phyloP scores from a whole-genome alignment of 2,329 filamentous ascomycete genomes.

The Amauroascus verrucosus region DNA sequence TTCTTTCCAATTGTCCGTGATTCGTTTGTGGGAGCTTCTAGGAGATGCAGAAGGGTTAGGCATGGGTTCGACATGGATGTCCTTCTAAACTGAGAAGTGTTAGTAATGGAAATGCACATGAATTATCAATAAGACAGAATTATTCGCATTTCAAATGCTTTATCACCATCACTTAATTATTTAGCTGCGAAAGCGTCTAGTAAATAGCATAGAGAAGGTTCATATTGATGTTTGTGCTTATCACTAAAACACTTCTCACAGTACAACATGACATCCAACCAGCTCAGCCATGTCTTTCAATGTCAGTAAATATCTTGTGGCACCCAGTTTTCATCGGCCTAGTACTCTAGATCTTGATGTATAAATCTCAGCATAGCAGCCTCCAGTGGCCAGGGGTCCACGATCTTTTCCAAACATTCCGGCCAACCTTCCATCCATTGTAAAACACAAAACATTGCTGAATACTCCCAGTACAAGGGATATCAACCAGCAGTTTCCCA shows the following conservation, averaged over 20 bases:
- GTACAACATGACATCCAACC: no score
- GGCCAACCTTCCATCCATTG: conserved; percentile 23
- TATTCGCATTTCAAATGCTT: no score
- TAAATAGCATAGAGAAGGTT: no score
- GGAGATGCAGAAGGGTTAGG: background rate
- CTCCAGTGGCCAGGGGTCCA: conserved; percentile 21
- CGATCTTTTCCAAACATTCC: conserved; percentile 19
- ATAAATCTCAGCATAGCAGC: conserved; percentile 20
- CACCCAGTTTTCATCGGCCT: no score
- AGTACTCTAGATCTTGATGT: conserved; percentile 16
- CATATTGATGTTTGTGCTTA: no score
- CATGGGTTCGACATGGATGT: background rate
- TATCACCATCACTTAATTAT: no score
- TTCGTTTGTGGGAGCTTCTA: background rate
- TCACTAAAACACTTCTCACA: no score
- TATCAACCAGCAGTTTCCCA: conserved; percentile 35
- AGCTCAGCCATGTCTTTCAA: no score
- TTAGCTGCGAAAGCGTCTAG: no score
- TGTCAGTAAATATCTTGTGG: no score
- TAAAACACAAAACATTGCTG: conserved; percentile 16
- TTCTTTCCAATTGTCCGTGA: background rate
- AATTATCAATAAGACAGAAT: no score
- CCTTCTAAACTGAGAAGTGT: background rate
- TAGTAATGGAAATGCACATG: no score
- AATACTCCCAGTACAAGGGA: conserved; percentile 19